Conservation (phyloP, 306 rosid species). For the cucumber (Cucumis sativus) region DNA sequence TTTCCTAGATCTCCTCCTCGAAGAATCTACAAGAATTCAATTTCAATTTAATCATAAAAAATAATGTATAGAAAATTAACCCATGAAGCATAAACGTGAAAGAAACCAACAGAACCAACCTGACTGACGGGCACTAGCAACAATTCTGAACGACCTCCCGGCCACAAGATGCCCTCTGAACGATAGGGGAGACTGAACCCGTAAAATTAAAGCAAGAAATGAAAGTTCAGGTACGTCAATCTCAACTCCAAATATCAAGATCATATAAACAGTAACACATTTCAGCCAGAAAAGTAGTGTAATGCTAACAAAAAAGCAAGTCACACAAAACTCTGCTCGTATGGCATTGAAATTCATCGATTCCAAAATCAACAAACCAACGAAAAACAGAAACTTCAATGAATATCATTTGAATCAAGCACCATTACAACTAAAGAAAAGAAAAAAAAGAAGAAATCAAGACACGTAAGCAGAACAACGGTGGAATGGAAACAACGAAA, state of each 20-base stretch:
- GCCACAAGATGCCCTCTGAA: slow-evolving; percentile 25
- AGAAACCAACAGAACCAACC: background rate
- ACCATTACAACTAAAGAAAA: background rate
- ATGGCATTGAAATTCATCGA: background rate
- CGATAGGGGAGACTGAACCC: slow-evolving; percentile 48
- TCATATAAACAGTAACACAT: background rate
- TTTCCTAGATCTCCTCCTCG: slow-evolving; percentile 52
- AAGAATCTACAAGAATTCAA: slow-evolving; percentile 35
- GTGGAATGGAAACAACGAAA: background rate
- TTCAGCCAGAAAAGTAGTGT: background rate
- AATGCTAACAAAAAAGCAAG: background rate
- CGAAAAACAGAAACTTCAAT: background rate
- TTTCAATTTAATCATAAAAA: background rate
- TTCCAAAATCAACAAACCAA: background rate
- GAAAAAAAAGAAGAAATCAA: background rate
- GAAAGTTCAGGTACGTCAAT: background rate
- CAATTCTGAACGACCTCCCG: slow-evolving; percentile 29
- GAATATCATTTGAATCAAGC: background rate
- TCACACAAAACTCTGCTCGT: background rate
- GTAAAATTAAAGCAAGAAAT: slow-evolving; percentile 1
- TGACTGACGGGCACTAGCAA: slow-evolving; percentile 47
- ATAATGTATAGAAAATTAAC: background rate
- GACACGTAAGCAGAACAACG: background rate
- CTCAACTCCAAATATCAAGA: slow-evolving; percentile 1
- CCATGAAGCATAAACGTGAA: slow-evolving; percentile 2